Percentiles rank a stretch among this genome's conserved stretches.
Evolutionary conservation across 768 basidiomycete species (phyloP).

Genomic region (Boletus pseudo-olivaceus): DNA sequence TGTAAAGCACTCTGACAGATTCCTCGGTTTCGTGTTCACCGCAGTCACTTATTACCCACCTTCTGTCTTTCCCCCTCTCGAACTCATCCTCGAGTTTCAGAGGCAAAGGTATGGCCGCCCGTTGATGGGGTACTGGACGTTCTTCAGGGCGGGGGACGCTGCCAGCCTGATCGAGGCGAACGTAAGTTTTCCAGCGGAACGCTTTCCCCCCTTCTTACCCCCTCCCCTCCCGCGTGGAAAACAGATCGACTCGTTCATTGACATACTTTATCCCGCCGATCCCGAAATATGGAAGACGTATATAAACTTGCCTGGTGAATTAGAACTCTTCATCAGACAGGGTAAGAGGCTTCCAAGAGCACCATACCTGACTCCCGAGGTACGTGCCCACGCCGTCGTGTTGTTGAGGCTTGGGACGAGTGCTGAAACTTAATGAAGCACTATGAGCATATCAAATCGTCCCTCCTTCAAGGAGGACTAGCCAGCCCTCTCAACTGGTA

Average conservation of each 20-base stretch:
- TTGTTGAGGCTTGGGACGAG: background rate
- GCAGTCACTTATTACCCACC: slow-evolving; percentile 34
- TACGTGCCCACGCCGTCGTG: slow-evolving; percentile 5
- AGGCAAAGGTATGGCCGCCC: slow-evolving; percentile 34
- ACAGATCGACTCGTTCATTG: slow-evolving; percentile 40
- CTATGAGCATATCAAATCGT: slow-evolving; percentile 25
- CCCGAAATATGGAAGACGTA: slow-evolving; percentile 34
- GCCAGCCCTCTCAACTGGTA: slow-evolving; percentile 39
- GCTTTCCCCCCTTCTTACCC: background rate
- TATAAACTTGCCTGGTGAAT: slow-evolving; percentile 33
- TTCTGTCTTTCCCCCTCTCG: slow-evolving; percentile 23
- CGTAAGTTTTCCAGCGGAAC: slow-evolving; percentile 20
- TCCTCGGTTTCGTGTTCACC: slow-evolving; percentile 39
- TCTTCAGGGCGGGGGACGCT: slow-evolving; percentile 31
- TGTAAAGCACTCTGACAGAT: slow-evolving; percentile 37
- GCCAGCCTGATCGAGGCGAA: slow-evolving; percentile 32
- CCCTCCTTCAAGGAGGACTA: slow-evolving; percentile 32
- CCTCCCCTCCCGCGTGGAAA: background rate
- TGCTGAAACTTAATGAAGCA: slow-evolving; percentile 19
- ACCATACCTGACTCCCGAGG: slow-evolving; percentile 34
- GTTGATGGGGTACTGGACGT: slow-evolving; percentile 42
- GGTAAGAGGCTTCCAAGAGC: slow-evolving; percentile 18
- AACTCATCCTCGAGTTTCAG: slow-evolving; percentile 24
- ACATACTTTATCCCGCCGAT: slow-evolving; percentile 33
- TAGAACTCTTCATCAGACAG: slow-evolving; percentile 31